Evolutionary conservation across 1,284 basidiomycete species (phyloP), one percentile per base, ranked within the genome.

Genomic region (Rhizoctonia solani): DNA sequence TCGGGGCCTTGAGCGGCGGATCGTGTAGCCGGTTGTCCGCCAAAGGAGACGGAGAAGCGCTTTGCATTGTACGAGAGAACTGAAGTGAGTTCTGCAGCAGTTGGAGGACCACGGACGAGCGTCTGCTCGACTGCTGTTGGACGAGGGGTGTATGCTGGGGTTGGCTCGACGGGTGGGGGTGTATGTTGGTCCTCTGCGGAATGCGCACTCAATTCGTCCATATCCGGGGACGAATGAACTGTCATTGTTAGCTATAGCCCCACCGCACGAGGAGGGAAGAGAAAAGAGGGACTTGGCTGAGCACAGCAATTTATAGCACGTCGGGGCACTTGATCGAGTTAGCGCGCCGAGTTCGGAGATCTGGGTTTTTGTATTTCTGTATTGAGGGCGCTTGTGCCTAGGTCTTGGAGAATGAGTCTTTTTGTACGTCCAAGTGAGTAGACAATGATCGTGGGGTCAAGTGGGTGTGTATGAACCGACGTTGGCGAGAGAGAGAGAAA

Each of bases 71-170:
- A 61, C 32, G 37, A 47, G 65, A 59, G n/a, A 14, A 49, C 19
- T 29, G 61, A 68, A 8, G 59, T 63, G 2, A 63, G 50, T 42
- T 58, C 47, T 42, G 70, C 34, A 37, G 70, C 13, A 44, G 66
- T 42, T 23, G 41, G 34, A 2, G 70, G 54, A 46, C 68, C 68
- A 9, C 59, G 55, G 21, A 59, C 41, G 44, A 71, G 30, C 39
- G 63, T 68, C 41, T 63, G 52, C 46, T 71, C 70, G 27, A 47
- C 50, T 21, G 47, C 30, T 11, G 39, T 44, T 6, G 67, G 66
- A 32, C 50, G 63, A 32, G 58, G 54, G 14, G 65, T 69, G 52
- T 71, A 71, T 11, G 44, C 54, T 29, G 70, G 70, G 11, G 58
- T 66, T 16, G 68, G 50, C 1, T 29, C 44, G 27, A 19, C 27